These are phyloP conservation scores for Mycena capillaripes DNA, from an alignment of 768 basidiomycete species.

Conservation along the genomic window DNA sequence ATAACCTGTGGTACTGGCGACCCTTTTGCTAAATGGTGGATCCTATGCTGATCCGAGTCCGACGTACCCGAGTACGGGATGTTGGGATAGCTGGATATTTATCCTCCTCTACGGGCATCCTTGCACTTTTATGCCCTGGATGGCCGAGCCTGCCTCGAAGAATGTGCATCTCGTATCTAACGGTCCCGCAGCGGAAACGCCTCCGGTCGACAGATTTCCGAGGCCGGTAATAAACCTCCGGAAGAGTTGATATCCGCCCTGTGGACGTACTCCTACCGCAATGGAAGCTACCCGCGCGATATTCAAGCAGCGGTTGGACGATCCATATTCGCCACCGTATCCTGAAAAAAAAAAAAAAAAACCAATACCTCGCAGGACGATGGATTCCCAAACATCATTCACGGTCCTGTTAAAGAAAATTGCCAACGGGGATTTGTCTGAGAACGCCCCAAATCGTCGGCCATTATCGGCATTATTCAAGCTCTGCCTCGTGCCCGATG, in stretches of 20 bases:
- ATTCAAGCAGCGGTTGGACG: constrained; percentile 1
- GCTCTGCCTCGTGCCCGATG: constrained; percentile 29
- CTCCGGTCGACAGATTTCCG: constrained; percentile 34
- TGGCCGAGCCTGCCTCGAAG: too few species aligned
- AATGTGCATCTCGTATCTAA: constrained; percentile 2
- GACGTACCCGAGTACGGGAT: constrained; percentile 28
- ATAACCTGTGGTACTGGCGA: neutral
- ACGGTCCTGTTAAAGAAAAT: constrained; percentile 11
- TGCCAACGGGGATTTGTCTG: constrained; percentile 7
- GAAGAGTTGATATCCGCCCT: constrained; percentile 33
- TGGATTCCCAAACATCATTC: constrained; percentile 24
- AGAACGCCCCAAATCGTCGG: constrained; percentile 25
- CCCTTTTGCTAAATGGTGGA: constrained; percentile 19
- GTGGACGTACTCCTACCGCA: constrained; percentile 17
- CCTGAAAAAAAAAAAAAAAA: neutral
- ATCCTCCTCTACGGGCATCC: too few species aligned
- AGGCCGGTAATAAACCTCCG: constrained; percentile 22
- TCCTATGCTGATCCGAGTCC: constrained; percentile 27
- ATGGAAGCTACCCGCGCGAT: neutral
- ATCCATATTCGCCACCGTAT: constrained; percentile 13
- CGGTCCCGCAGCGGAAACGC: constrained; percentile 37
- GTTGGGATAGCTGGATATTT: neutral
- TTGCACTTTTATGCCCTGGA: too few species aligned
- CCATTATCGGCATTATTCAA: constrained; percentile 21
- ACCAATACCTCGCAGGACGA: neutral